These are phyloP conservation scores for Brassica balearica DNA, from an alignment of 441 rosid species.

Conservation along the genomic window DNA sequence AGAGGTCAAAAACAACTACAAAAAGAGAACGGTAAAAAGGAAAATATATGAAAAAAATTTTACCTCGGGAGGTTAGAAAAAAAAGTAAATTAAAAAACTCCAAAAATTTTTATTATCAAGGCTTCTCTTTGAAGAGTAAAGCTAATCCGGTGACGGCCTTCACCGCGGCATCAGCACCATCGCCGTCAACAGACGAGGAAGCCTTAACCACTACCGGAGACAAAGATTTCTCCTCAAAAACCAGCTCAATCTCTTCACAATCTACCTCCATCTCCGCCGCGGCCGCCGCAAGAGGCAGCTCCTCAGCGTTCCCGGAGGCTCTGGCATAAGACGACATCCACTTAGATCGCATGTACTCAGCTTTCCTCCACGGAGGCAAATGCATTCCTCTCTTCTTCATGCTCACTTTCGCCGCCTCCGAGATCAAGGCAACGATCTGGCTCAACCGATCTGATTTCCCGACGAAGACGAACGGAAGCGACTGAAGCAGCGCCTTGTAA, in stretches of 20 bases:
- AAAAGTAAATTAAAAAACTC: neutral
- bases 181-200: neutral
- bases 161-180: constrained; percentile 42
- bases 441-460: constrained; percentile 83
- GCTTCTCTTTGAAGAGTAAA: constrained; percentile 71
- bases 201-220: constrained; percentile 22
- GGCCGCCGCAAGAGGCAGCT: constrained; percentile 15
- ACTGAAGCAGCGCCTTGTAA: constrained; percentile 74
- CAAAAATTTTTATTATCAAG: constrained; percentile 54
- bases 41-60: constrained; percentile 31
- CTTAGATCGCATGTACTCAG: constrained; percentile 88
- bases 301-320: constrained; percentile 34
- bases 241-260: constrained; percentile 58
- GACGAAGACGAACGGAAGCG: constrained; percentile 81
- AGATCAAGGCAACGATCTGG: constrained; percentile 72
- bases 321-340: no score
- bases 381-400: constrained; percentile 94
- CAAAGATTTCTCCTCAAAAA: constrained; percentile 58
- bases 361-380: constrained; percentile 89
- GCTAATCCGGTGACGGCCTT: constrained; percentile 85
- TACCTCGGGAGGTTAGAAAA: constrained; percentile 15
- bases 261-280: constrained; percentile 28
- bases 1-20: constrained; percentile 30
- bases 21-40: neutral
- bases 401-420: constrained; percentile 90